phyloP scores from a whole-genome alignment of 2,329 filamentous ascomycete species.

The Sporothrix pseudoabietina region DNA sequence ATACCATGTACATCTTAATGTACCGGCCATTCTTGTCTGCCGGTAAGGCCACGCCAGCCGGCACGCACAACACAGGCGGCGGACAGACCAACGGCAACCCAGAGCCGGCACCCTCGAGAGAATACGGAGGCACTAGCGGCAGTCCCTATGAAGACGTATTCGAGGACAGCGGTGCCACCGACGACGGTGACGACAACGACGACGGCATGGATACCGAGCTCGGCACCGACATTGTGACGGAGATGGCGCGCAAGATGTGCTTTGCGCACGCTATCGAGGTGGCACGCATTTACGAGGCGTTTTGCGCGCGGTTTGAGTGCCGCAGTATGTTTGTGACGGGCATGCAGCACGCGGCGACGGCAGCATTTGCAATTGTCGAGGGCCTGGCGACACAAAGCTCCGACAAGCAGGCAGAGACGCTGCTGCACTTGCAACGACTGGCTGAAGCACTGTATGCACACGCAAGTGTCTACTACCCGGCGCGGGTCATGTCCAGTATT shows the following conservation, averaged over 20 bases:
- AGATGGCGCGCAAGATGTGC: constrained; percentile 28
- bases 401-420: constrained; percentile 24
- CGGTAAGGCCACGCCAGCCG: constrained; percentile 18
- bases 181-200: constrained; percentile 14
- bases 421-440: constrained; percentile 27
- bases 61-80: constrained; percentile 22
- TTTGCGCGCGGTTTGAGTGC: constrained; percentile 26
- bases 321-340: constrained; percentile 31
- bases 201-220: constrained; percentile 25
- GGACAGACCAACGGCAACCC: constrained; percentile 9
- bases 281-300: constrained; percentile 29
- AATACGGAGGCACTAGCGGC: neutral
- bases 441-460: constrained; percentile 25
- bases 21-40: constrained; percentile 31
- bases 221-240: constrained; percentile 25
- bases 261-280: constrained; percentile 30
- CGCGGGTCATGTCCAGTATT: constrained; percentile 27
- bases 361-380: constrained; percentile 29
- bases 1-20: constrained; percentile 28
- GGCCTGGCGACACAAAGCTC: constrained; percentile 22
- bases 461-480: constrained; percentile 26
- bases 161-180: neutral
- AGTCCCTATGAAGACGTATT: neutral
- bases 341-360: constrained; percentile 31
- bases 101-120: neutral